These are phyloP conservation scores for Forsythia suspensa DNA, from an alignment of 257 asterid species.

Conservation along the genomic window DNA sequence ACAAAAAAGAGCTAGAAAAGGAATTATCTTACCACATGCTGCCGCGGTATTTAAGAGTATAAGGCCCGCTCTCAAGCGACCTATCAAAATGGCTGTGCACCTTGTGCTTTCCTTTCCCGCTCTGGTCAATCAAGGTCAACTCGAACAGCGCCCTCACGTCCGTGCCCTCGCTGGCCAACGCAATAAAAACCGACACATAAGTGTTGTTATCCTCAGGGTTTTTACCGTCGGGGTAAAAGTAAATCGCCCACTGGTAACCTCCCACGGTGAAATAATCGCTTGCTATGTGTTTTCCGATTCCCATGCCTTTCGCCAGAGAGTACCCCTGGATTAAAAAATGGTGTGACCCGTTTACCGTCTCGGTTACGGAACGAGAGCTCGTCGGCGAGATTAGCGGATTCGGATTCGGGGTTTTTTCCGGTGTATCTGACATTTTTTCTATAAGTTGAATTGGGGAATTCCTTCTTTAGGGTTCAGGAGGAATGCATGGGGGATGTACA, in stretches of 20 bases:
- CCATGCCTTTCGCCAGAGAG: conserved; percentile 83
- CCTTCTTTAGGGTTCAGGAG: not conserved
- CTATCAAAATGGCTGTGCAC: conserved; percentile 93
- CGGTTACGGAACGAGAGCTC: conserved; percentile 69
- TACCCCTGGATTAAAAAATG: conserved; percentile 75
- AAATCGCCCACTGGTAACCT: conserved; percentile 82
- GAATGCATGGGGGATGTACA: not conserved
- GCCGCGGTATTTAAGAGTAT: conserved; percentile 74
- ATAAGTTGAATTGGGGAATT: not conserved
- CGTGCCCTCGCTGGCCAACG: conserved; percentile 80
- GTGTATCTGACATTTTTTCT: conserved; percentile 35
- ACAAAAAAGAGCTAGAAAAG: not conserved
- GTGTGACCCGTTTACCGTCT: conserved; percentile 80
- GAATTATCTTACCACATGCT: conserved; percentile 68
- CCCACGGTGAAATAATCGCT: conserved; percentile 80
- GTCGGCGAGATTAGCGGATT: conserved; percentile 47
- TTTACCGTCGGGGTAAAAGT: conserved; percentile 84
- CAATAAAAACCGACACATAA: conserved; percentile 75
- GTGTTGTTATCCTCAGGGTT: conserved; percentile 76
- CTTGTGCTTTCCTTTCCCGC: conserved; percentile 86
- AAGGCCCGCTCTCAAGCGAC: conserved; percentile 82
- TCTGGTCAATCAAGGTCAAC: conserved; percentile 80
- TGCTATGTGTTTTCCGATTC: conserved; percentile 77
- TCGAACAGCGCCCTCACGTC: conserved; percentile 88
- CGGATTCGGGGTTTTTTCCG: conserved; percentile 26